These are phyloP conservation scores for Seiridium cupressi DNA, from an alignment of 2,329 filamentous ascomycete species.

Conservation along the genomic window DNA sequence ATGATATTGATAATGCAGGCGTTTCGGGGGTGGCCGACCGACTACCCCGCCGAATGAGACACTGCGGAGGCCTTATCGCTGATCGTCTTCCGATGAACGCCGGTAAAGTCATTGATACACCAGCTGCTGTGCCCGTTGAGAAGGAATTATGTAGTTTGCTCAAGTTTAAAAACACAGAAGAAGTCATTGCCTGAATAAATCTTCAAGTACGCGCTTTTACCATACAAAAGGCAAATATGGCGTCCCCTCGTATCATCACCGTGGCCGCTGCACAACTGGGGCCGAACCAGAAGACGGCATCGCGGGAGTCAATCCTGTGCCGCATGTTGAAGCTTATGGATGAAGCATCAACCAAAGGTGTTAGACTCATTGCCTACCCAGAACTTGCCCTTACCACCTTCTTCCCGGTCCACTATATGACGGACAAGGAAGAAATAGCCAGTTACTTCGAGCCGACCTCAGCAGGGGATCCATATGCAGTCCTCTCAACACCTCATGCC, in stretches of 20 bases:
- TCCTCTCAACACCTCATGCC: conserved; percentile 39
- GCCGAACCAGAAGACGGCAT: conserved; percentile 38
- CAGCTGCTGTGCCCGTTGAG: background rate
- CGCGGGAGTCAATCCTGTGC: conserved; percentile 38
- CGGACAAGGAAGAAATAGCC: conserved; percentile 41
- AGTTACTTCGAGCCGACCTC: conserved; percentile 49
- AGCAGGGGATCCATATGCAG: conserved; percentile 27
- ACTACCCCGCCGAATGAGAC: conserved; percentile 3
- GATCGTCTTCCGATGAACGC: background rate
- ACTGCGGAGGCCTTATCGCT: conserved; percentile 1
- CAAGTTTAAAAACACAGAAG: no score
- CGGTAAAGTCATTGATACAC: background rate
- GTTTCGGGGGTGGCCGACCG: conserved; percentile 1
- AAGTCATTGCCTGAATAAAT: background rate
- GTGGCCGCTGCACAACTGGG: conserved; percentile 57
- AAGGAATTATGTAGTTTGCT: no score
- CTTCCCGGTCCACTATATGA: conserved; percentile 50
- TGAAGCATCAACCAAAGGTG: conserved; percentile 39
- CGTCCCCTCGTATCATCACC: conserved; percentile 23
- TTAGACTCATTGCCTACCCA: conserved; percentile 51
- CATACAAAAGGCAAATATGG: background rate
- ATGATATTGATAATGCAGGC: no score
- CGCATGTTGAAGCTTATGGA: conserved; percentile 49
- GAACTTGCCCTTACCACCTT: conserved; percentile 57
- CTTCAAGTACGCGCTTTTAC: background rate